Evolutionary conservation across 164 flowering plant genomes (phyloP), one percentile per base, ranked within the genome.

Genomic region (Sedum album): DNA sequence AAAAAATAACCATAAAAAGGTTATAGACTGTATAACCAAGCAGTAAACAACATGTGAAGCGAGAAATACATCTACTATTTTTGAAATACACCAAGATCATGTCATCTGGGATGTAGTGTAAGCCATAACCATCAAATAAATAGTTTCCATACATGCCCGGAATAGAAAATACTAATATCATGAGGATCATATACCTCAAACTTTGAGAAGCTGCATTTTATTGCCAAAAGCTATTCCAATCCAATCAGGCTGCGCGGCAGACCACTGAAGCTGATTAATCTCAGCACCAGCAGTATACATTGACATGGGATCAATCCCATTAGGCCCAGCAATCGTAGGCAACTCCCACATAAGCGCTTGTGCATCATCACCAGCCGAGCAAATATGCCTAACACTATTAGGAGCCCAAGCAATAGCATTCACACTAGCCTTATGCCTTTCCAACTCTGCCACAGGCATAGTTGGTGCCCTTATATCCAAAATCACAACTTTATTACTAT

Each of bases 331-430:
- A 11, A 86, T 85, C 0, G 88, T 76, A 1, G 93, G 91, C 74
- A 89, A 67, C 72, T 91, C 97, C 97, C 97, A 89, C 48, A 91
- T 84, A 13, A 91, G 82, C 0, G 97, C 97, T 80, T 81, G 92
- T 0, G 83, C 20, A 73, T 91, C 97, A 78, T 91, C 97, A 31
- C 92, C 96, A 0, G 78, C 97, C 0, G 93, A 88, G 60, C 92
- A 88, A 30, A 90, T 79, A 68, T 89, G 94, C 49, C 85, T 76
- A 31, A 49, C 7, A 70, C 93, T 89, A 79, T 81, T 86, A 0
- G 97, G 97, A 14, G 96, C 90, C 97, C 97, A 91, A 20, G 93
- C 82, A 62, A 91, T 83, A 6, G 96, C 96, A 76, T 88, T 91
- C 15, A 91, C 93, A 53, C 91, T 78, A 0, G 82, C 87, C 26